Percentiles rank a stretch among this genome's conserved stretches.
Evolutionary conservation across 257 asterid species (phyloP).

Genomic region (Gentiana macrophylla): DNA sequence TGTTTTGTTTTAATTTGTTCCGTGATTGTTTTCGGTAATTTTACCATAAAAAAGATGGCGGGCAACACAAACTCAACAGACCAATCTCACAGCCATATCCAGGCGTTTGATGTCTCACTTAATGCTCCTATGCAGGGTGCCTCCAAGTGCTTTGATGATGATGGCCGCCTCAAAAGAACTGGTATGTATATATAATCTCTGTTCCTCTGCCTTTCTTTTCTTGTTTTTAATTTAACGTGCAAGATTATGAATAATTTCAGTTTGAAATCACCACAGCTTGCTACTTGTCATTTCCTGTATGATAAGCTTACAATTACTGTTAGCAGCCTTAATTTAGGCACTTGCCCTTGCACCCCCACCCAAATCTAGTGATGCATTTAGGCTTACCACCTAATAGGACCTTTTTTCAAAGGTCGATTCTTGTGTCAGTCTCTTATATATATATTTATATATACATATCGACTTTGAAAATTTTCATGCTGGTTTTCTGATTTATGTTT

Average conservation of each 20-base stretch:
- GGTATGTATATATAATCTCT: conserved; percentile 13
- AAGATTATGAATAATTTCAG: too few species aligned
- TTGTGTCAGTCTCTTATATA: neutral
- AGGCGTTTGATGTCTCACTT: conserved; percentile 32
- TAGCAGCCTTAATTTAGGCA: too few species aligned
- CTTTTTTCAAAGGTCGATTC: too few species aligned
- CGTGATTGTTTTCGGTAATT: neutral
- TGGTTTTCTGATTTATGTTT: neutral
- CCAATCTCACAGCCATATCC: conserved; percentile 22
- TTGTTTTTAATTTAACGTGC: too few species aligned
- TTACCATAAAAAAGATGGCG: conserved; percentile 31
- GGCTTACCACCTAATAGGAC: too few species aligned
- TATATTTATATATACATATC: too few species aligned
- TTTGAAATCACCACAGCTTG: too few species aligned
- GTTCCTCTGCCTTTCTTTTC: too few species aligned
- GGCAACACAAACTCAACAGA: conserved; percentile 14
- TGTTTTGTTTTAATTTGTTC: neutral
- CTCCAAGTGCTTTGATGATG: conserved; percentile 41
- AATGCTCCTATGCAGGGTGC: conserved; percentile 19
- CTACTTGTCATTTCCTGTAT: too few species aligned
- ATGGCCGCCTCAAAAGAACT: conserved; percentile 42
- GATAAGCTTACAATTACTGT: too few species aligned
- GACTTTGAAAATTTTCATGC: neutral
- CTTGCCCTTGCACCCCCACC: too few species aligned
- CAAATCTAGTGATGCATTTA: too few species aligned